phyloP scores from a whole-genome alignment of 75 land plant genomes.

The Pinus albicaulis region DNA sequence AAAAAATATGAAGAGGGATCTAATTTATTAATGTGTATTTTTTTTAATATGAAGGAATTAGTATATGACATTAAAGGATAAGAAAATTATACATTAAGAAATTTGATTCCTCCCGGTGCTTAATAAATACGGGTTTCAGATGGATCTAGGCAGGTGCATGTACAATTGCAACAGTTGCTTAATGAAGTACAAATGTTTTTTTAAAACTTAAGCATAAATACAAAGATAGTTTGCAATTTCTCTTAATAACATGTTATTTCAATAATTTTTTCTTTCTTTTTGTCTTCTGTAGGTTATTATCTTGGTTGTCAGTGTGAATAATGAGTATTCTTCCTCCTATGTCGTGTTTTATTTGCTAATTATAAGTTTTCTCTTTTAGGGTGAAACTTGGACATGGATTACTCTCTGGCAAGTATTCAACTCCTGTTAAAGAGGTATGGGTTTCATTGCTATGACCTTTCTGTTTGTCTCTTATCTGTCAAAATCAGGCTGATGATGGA shows the following conservation, averaged over 20 bases:
- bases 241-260: not conserved
- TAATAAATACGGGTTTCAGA: too few relatives aligned
- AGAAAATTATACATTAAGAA: too few relatives aligned
- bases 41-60: too few relatives aligned
- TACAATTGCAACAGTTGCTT: too few relatives aligned
- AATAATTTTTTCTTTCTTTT: not conserved
- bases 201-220: not conserved
- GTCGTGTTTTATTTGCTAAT: not conserved
- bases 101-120: too few relatives aligned
- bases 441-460: not conserved
- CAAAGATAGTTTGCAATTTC: not conserved
- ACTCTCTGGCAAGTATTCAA: slow-evolving; percentile 92
- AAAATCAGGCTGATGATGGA: not conserved
- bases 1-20: too few relatives aligned
- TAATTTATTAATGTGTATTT: too few relatives aligned
- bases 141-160: too few relatives aligned
- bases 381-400: slow-evolving; percentile 94
- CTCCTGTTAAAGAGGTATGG: slow-evolving; percentile 62
- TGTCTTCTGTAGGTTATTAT: not conserved
- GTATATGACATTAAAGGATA: too few relatives aligned
- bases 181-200: too few relatives aligned
- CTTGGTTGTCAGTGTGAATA: not conserved
- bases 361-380: slow-evolving; percentile 30
- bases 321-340: not conserved
- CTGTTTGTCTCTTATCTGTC: not conserved